These are phyloP conservation scores for Lepiota venenata DNA, from an alignment of 768 basidiomycete genomes.

Conservation along the genomic window DNA sequence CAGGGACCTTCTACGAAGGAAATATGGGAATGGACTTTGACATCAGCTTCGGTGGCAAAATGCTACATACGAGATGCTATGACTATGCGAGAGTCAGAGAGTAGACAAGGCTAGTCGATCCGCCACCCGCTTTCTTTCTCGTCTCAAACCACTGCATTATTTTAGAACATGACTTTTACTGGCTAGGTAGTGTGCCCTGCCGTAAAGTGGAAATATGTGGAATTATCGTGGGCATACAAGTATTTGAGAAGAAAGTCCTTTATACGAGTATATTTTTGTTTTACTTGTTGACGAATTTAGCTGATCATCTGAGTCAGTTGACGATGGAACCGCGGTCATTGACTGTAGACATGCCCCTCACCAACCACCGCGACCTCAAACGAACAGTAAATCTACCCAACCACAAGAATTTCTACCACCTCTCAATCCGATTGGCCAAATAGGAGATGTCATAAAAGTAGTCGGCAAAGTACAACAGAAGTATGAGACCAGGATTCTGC, in stretches of 20 bases:
- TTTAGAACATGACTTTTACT: conserved; percentile 59
- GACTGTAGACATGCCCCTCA: conserved; percentile 53
- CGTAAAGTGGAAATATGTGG: conserved; percentile 59
- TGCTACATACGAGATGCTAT: conserved; percentile 54
- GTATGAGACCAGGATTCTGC: conserved; percentile 41
- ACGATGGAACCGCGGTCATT: conserved; percentile 73
- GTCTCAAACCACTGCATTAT: conserved; percentile 6
- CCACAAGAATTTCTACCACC: conserved; percentile 11
- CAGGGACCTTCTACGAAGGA: conserved; percentile 19
- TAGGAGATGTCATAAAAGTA: conserved; percentile 46
- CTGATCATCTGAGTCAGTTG: conserved; percentile 42
- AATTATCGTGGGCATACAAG: conserved; percentile 58
- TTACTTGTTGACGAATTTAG: neutral
- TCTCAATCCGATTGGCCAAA: conserved; percentile 35
- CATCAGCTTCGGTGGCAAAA: conserved; percentile 48
- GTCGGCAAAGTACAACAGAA: conserved; percentile 41
- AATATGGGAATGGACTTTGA: conserved; percentile 55
- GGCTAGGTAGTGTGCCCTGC: conserved; percentile 72
- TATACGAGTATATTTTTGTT: conserved; percentile 49
- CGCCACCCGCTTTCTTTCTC: neutral
- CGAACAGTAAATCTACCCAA: conserved; percentile 13
- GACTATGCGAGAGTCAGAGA: conserved; percentile 35
- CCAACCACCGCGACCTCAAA: conserved; percentile 17
- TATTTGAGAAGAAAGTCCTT: conserved; percentile 54
- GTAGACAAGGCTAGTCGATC: conserved; percentile 23